Evolutionary conservation across 2,329 filamentous ascomycete species (phyloP).

Genomic region (Sporothrix brunneoviolacea): DNA sequence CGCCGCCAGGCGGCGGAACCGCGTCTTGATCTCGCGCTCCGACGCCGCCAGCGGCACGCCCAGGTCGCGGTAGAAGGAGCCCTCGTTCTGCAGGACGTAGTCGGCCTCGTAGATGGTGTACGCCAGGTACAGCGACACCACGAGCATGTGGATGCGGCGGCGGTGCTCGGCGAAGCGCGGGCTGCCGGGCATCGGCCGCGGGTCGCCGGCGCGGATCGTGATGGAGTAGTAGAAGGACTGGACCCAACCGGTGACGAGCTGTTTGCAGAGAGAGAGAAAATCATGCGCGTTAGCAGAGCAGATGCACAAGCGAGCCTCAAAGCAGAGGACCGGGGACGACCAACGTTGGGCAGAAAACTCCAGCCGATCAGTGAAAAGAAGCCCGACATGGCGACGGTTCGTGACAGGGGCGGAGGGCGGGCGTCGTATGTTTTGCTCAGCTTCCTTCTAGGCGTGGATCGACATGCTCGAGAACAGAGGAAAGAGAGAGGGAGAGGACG

Average conservation of each 20-base stretch:
- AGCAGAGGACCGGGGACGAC: conserved; percentile 21
- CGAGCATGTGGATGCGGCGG: conserved; percentile 72
- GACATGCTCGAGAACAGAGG: too few relatives aligned
- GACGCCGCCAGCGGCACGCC: conserved; percentile 61
- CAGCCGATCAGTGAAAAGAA: conserved; percentile 50
- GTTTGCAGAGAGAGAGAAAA: conserved; percentile 14
- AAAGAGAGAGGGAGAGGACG: too few relatives aligned
- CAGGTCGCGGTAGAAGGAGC: conserved; percentile 75
- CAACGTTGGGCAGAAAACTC: conserved; percentile 49
- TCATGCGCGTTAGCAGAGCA: conserved; percentile 1
- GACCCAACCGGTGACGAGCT: conserved; percentile 72
- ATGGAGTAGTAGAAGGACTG: conserved; percentile 82
- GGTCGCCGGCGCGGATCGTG: conserved; percentile 82
- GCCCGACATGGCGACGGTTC: conserved; percentile 38
- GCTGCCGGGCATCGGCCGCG: conserved; percentile 65
- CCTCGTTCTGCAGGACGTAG: conserved; percentile 62
- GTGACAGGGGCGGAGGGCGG: too few relatives aligned
- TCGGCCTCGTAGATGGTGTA: conserved; percentile 94
- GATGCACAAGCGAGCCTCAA: neutral
- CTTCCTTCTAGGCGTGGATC: too few relatives aligned
- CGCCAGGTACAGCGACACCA: conserved; percentile 75
- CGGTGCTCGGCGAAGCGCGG: conserved; percentile 66
- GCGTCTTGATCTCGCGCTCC: conserved; percentile 73
- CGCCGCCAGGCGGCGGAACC: conserved; percentile 70
- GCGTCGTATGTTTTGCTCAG: too few relatives aligned